Evolutionary conservation across 2,329 filamentous ascomycete species (phyloP), one percentile per base, ranked within the genome.

Genomic region (Corynespora cassiicola): DNA sequence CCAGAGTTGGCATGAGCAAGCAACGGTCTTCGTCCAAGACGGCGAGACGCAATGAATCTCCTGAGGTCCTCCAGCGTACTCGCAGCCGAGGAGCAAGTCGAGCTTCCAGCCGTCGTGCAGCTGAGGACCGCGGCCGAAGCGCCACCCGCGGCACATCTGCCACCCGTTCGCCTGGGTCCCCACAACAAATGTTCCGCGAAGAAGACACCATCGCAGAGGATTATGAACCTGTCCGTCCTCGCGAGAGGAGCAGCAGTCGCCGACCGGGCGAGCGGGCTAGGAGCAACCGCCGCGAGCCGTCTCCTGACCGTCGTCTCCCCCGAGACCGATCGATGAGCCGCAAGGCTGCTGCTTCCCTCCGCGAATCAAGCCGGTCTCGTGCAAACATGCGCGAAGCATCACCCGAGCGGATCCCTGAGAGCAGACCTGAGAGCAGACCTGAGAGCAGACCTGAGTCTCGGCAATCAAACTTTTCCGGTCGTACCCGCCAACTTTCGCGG

Each of bases 151-250:
- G 55, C 21, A 78, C 75, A 2, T 81, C 82, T n/a, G 61, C 70
- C 2, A 71, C 79, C 28, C 77, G 84, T 32, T 96, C 90, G 2
- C 90, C 91, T 2, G 87, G 87, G 0, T 92, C 89, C 1, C 90
- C 91, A 2, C 72, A 90, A 15, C 88, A 90, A 4, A 85, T 92
- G 75, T 82, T 86, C 10, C 73, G 76, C 5, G 73, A 78, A 2
- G 81, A 78, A 39, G 73, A 77, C 26, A 77, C 77, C 27, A 75
- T 75, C 29, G 73, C 71, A 14, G 84, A 82, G 1, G 81, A 85
- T n/a, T 85, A 88, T 33, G 86, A 88, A 19, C 58, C 58, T 14
- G 50, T 78, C 19, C 72, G 75, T 31, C 71, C 73, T 18, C 71
- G 75, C 27, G 72, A 78, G 34, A 66, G 77, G 42, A 82, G 79